Base-by-base conservation (phyloP, 345 rosid species). In the Raphanus raphanistrum region DNA sequence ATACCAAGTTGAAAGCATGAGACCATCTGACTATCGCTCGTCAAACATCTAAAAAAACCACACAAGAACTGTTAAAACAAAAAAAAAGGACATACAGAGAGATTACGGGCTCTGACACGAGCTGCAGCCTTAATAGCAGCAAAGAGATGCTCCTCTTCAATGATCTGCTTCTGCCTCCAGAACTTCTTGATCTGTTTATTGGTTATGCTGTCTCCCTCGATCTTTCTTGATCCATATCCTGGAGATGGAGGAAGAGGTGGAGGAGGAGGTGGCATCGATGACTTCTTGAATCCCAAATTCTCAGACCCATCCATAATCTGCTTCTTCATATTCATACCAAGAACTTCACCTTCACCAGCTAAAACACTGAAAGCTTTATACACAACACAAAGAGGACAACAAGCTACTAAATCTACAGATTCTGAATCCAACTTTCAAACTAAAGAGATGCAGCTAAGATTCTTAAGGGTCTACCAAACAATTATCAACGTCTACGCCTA, bases 81-180 rank as follows among this genome's bases (percentile, higher is more conserved):
- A 1, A 12, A 0, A 1, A 4, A 13, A 52, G 27, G 54, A 71
- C 88, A 81, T 84, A 93, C 98, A 10, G 88, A 81, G 71, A 93
- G 82, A 68, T 84, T 90, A 21, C 86, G 84, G 12, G 90, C 97
- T 65, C 94, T 82, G 71, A 90, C 77, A 69, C 90, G 89, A 33
- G 97, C 98, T 0, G 96, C 92, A 11, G 97, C 97, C 72, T 93
- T 93, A 79, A 91, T 90, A 64, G 98, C 97, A 66, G 94, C 95
- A 27, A 88, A 85, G 80, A 93, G 90, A 77, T 91, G 98, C 38
- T 90, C 96, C 79, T 93, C 97, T 85, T 91, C 91, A 52, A 77
- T 85, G 45, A 86, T 71, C 55, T 83, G 87, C 79, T 87, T 93
- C 84, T 79, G 83, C 82, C 90, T 89, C 97, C 97, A 93, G 74